phyloP scores from a whole-genome alignment of 2,329 filamentous ascomycete genomes.

The Elsinoe necatrix region DNA sequence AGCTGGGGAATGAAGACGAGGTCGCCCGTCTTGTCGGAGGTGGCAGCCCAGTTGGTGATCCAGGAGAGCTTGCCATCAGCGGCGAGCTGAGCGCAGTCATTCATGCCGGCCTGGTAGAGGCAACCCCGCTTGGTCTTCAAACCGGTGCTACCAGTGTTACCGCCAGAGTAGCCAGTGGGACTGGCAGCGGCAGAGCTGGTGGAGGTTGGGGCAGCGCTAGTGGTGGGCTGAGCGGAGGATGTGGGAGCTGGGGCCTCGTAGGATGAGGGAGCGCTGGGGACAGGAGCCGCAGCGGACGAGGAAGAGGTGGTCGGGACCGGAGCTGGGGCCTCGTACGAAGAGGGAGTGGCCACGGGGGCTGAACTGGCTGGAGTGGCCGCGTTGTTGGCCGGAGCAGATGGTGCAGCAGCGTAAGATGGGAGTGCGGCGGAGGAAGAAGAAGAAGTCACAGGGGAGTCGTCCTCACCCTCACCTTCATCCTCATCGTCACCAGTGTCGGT shows the following conservation, averaged over 20 bases:
- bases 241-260: slow-evolving; percentile 25
- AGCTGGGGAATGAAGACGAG: slow-evolving; percentile 60
- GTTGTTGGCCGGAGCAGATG: slow-evolving; percentile 9
- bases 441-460: background rate
- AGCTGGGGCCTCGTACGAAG: slow-evolving; percentile 20
- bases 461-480: background rate
- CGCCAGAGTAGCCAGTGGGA: background rate
- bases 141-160: slow-evolving; percentile 51
- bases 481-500: slow-evolving; percentile 3
- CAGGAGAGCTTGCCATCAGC: slow-evolving; percentile 44
- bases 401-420: slow-evolving; percentile 4
- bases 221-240: slow-evolving; percentile 16
- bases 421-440: slow-evolving; percentile 15
- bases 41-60: slow-evolving; percentile 59
- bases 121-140: slow-evolving; percentile 28
- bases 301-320: slow-evolving; percentile 27
- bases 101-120: slow-evolving; percentile 44
- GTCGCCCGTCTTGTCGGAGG: slow-evolving; percentile 33
- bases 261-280: slow-evolving; percentile 18
- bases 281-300: slow-evolving; percentile 5
- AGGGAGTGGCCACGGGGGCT: slow-evolving; percentile 13
- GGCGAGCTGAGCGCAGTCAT: slow-evolving; percentile 47
- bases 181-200: slow-evolving; percentile 22
- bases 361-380: slow-evolving; percentile 6
- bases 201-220: slow-evolving; percentile 21